These are phyloP conservation scores for Beauveria medogensis DNA, from an alignment of 2,329 filamentous ascomycete species.

Conservation along the genomic window DNA sequence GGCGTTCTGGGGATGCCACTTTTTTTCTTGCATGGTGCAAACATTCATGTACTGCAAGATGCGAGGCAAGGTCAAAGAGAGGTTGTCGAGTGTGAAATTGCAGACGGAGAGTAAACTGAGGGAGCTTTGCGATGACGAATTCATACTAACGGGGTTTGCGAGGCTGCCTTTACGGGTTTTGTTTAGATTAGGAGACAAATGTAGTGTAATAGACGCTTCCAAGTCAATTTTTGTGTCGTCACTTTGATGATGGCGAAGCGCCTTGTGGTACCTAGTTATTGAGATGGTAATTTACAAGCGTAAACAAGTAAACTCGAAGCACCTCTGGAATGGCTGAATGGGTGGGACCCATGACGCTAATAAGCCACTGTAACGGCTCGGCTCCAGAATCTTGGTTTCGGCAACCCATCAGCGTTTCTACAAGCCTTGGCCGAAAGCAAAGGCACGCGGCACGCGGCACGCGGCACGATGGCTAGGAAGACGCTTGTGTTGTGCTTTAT, in stretches of 20 bases:
- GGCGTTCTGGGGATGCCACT: slow-evolving; percentile 16
- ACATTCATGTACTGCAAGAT: background rate
- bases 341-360: slow-evolving; percentile 8
- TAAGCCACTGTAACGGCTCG: background rate
- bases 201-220: slow-evolving; percentile 34
- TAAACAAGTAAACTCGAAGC: too few species aligned
- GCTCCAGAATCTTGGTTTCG: background rate
- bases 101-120: background rate
- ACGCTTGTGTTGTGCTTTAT: slow-evolving; percentile 77
- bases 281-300: background rate
- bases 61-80: background rate
- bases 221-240: background rate
- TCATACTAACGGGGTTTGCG: background rate
- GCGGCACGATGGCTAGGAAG: slow-evolving; percentile 51
- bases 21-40: background rate
- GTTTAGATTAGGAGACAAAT: slow-evolving; percentile 27
- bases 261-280: background rate
- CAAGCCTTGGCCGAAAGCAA: background rate
- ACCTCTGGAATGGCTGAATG: background rate
- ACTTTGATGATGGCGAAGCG: background rate
- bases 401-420: background rate
- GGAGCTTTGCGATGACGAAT: background rate
- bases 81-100: background rate
- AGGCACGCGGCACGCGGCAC: background rate
- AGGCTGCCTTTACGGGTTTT: slow-evolving; percentile 13